Conservation (phyloP, 2,329 filamentous ascomycete species). For the Talaromyces sp. region DNA sequence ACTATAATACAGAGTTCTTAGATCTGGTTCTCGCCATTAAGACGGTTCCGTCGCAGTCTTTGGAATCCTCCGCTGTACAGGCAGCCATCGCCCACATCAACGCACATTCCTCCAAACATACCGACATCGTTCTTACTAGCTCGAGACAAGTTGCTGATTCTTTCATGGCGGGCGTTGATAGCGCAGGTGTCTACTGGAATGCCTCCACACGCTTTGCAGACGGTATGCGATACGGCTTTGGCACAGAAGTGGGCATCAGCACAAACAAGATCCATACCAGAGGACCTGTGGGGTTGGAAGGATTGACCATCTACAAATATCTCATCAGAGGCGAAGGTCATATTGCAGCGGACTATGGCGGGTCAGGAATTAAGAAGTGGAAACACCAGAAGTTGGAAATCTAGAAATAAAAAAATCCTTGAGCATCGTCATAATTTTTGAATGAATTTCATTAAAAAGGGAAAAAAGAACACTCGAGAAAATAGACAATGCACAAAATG, state of each 20-base stretch:
- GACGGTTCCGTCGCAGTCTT: slow-evolving; percentile 52
- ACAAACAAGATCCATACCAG: slow-evolving; percentile 97
- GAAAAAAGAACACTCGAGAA: slow-evolving; percentile 8
- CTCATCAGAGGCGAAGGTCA: slow-evolving; percentile 80
- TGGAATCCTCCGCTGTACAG: slow-evolving; percentile 45
- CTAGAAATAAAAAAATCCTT: background rate
- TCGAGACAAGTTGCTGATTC: slow-evolving; percentile 62
- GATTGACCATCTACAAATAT: slow-evolving; percentile 97
- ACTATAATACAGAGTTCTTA: slow-evolving; percentile 87
- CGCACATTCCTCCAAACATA: slow-evolving; percentile 85
- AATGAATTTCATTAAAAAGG: slow-evolving; percentile 12
- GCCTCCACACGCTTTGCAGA: slow-evolving; percentile 90
- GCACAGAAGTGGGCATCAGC: slow-evolving; percentile 95
- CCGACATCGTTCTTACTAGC: slow-evolving; percentile 79
- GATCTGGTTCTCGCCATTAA: slow-evolving; percentile 79
- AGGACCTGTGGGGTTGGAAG: slow-evolving; percentile 89
- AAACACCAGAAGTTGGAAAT: slow-evolving; percentile 50
- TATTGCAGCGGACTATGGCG: slow-evolving; percentile 65
- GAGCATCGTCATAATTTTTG: slow-evolving; percentile 3
- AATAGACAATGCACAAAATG: slow-evolving; percentile 13
- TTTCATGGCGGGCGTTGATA: slow-evolving; percentile 83
- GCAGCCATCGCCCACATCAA: slow-evolving; percentile 87
- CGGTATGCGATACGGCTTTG: slow-evolving; percentile 95
- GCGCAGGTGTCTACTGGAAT: slow-evolving; percentile 95
- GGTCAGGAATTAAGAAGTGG: slow-evolving; percentile 50